A percentile compares a stretch with the other conserved stretches of the same genome.
Evolutionary conservation across 169 alveolate species (phyloP).

Genomic region (Eimeria maxima): DNA sequence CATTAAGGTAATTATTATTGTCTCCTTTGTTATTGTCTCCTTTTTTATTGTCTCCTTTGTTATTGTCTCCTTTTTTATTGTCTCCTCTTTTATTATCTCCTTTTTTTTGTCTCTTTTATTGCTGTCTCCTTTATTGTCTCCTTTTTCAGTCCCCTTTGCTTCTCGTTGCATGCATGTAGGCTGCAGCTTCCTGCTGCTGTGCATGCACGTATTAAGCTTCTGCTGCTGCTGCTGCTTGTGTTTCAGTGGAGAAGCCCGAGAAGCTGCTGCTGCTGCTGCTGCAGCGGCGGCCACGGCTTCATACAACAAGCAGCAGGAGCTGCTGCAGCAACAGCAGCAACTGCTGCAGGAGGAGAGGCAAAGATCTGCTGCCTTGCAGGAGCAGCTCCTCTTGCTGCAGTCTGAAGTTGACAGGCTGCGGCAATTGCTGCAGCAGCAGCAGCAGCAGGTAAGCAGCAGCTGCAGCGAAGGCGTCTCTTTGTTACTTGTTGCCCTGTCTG

Average conservation of each 20-base stretch:
- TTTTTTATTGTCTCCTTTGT: not conserved
- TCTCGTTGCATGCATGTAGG: not conserved
- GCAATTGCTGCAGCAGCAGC: constrained; percentile 35
- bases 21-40: no score
- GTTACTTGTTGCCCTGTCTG: not conserved
- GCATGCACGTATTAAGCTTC: not conserved
- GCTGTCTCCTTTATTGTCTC: no score
- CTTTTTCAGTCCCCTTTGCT: not conserved
- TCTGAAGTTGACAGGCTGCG: not conserved
- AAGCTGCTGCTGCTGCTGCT: constrained; percentile 58
- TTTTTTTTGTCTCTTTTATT: not conserved
- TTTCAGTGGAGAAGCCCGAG: constrained; percentile 67
- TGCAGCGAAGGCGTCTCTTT: not conserved
- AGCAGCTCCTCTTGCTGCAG: constrained; percentile 21
- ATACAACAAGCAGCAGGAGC: constrained; percentile 7
- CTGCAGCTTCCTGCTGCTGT: constrained; percentile 12
- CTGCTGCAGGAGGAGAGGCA: constrained; percentile 33
- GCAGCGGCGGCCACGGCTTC: constrained; percentile 57
- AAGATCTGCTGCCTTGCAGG: constrained; percentile 6
- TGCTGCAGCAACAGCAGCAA: constrained; percentile 58
- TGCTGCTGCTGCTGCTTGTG: constrained; percentile 32
- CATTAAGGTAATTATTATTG: not conserved
- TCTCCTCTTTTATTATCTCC: no score
- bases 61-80: not conserved
- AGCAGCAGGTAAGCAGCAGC: not conserved